Evolutionary conservation across 208 protist genomes (phyloP), one percentile per base, ranked within the genome.

Genomic region (Leishmania martiniquensis): DNA sequence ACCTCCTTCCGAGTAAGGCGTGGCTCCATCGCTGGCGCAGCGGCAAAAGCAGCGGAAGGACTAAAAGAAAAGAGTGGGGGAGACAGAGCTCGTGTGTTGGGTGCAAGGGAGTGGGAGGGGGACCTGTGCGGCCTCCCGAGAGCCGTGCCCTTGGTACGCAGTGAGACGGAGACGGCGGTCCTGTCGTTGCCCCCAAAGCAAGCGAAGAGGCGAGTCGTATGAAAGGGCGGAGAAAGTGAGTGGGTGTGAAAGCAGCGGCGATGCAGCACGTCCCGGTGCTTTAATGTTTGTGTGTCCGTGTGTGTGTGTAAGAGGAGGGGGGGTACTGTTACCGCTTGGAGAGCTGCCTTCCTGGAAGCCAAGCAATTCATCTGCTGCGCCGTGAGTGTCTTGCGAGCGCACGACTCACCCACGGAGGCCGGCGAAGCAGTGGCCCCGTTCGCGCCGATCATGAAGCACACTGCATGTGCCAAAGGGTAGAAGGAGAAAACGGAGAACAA

Each of bases 1-100:
- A 82, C 78, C 51, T 77, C 72, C 10, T 52, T n/a, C 7, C 54
- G 59, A 34, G 72, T 44, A 12, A 76, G 51, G 29, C 29, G 77
- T 17, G 37, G n/a, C 4, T 73, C 37, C 63, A 80, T 72, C 71
- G 22, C 52, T 4, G 7, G n/a, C n/a, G n/a, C n/a, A n/a, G n/a
- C n/a, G n/a, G n/a, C n/a, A n/a, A n/a, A n/a, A n/a, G n/a, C n/a
- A n/a, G n/a, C n/a, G n/a, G n/a, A n/a, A n/a, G n/a, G n/a, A 20
- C 39, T 22, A 9, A 60, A 60, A 60, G 1, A n/a, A 68, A 45
- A 63, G n/a, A 37, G 22, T 9, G 57, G 37, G 51, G 20, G 42
- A 37, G 42, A 17, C 12, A 22, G 17, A 17, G 37, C 12, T 75
- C 25, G 55, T 39, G 71, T 63, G 37, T 75, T 22, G 52, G 22